These are phyloP conservation scores for Anisodus acutangulus DNA, from an alignment of 257 asterid species.

Conservation along the genomic window DNA sequence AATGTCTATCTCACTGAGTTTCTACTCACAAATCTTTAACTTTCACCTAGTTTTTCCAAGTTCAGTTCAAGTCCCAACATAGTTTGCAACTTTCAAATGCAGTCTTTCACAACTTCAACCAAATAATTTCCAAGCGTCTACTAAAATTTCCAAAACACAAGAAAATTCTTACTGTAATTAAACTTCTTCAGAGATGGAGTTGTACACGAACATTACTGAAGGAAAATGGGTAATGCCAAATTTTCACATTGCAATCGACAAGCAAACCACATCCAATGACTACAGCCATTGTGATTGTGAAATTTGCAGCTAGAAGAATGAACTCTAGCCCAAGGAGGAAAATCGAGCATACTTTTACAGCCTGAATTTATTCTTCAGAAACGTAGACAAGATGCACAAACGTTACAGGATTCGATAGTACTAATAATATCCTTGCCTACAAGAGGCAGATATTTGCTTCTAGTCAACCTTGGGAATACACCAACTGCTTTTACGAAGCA, in stretches of 20 bases:
- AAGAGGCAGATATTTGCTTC: conserved; percentile 21
- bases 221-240: neutral
- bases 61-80: neutral
- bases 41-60: too few relatives aligned
- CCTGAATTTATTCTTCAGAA: conserved; percentile 39
- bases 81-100: neutral
- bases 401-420: conserved; percentile 41
- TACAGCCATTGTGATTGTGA: conserved; percentile 21
- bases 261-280: conserved; percentile 8
- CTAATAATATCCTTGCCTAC: conserved; percentile 42
- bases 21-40: too few relatives aligned
- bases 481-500: conserved; percentile 40
- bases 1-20: too few relatives aligned
- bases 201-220: neutral
- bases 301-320: conserved; percentile 12
- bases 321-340: conserved; percentile 19
- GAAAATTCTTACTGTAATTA: neutral
- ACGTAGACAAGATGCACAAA: conserved; percentile 48
- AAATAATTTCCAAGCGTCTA: too few relatives aligned
- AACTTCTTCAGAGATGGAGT: neutral
- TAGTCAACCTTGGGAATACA: conserved; percentile 35
- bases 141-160: neutral
- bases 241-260: conserved; percentile 11
- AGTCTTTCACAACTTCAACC: neutral
- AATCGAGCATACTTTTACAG: neutral